Conservation (phyloP, 179 eudicot species). For the Silene noctiflora region DNA sequence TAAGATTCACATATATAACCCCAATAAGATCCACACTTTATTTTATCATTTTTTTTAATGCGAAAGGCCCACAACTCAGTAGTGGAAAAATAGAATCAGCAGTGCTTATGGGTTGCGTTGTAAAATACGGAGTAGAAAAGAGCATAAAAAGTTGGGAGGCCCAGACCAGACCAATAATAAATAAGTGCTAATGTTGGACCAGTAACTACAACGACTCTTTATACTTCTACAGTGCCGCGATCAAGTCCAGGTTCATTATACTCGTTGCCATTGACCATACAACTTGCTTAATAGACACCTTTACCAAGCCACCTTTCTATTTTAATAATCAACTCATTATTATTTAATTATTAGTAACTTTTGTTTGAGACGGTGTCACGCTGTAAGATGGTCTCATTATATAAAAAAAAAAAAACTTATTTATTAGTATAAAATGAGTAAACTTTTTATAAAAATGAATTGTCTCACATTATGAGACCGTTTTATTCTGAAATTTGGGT, state of each 20-base stretch:
- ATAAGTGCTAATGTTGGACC: not conserved
- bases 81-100: not conserved
- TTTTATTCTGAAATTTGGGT: no score
- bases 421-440: no score
- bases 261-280: not conserved
- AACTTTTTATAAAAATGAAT: no score
- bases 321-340: not conserved
- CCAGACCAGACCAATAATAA: not conserved
- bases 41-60: no score
- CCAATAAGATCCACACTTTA: no score
- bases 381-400: no score
- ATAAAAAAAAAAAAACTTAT: no score
- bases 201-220: not conserved
- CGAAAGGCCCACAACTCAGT: not conserved
- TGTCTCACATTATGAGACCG: no score
- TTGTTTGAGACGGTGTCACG: no score
- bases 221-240: not conserved
- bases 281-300: not conserved
- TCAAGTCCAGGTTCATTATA: slow-evolving; percentile 12
- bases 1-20: no score
- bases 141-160: not conserved
- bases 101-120: not conserved
- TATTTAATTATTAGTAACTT: no score
- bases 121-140: not conserved
- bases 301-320: not conserved